Evolutionary conservation across 306 rosid genomes (phyloP).

Genomic region (Gynostemma pentaphyllum): DNA sequence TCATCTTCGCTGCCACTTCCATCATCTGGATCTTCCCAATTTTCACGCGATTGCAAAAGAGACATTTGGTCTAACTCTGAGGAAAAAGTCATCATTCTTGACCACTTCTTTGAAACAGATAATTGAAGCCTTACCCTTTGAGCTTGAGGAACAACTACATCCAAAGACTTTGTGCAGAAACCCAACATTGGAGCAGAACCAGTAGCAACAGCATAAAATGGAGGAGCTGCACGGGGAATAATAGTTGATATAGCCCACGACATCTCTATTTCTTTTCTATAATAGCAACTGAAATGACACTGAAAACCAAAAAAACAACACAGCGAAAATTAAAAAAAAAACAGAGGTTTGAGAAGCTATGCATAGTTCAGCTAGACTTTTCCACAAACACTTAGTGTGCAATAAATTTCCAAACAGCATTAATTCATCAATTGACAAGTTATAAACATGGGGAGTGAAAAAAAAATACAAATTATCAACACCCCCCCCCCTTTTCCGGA

Average conservation of each 20-base stretch:
- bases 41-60: conserved; percentile 19
- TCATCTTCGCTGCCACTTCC: conserved; percentile 50
- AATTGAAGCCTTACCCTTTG: conserved; percentile 14
- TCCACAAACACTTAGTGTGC: conserved; percentile 3
- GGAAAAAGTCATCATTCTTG: conserved; percentile 17
- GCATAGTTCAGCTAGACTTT: not conserved
- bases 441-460: no score
- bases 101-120: conserved; percentile 13
- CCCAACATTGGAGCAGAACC: conserved; percentile 16
- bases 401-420: not conserved
- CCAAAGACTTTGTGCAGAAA: conserved; percentile 13
- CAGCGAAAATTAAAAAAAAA: not conserved
- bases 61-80: conserved; percentile 21
- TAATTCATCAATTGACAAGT: not conserved
- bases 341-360: not conserved
- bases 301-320: not conserved
- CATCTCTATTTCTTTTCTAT: not conserved
- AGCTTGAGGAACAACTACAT: conserved; percentile 13
- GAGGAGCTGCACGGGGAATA: conserved; percentile 17
- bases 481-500: not conserved
- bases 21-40: conserved; percentile 79
- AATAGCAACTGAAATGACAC: not conserved
- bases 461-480: not conserved
- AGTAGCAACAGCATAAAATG: conserved; percentile 13
- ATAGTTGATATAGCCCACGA: conserved; percentile 25